Evolutionary conservation across 139 green algal species (phyloP).

Genomic region (Prasinococcaceae sp.): DNA sequence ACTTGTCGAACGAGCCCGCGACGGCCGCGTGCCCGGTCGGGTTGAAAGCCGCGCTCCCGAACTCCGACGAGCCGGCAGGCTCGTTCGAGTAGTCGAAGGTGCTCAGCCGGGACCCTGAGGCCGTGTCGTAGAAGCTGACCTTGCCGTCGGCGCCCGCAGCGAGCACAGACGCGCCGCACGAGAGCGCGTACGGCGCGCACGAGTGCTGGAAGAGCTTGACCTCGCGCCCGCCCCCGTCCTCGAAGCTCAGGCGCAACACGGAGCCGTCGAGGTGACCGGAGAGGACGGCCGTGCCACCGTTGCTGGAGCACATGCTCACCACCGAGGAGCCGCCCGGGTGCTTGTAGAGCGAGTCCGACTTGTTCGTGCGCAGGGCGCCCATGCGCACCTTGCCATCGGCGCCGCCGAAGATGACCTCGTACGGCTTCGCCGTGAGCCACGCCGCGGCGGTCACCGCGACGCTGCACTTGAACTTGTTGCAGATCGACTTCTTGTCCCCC

Average conservation of each 20-base stretch:
- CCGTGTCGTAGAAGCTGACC: slow-evolving; percentile 51
- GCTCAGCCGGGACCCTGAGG: background rate
- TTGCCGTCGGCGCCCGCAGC: slow-evolving; percentile 47
- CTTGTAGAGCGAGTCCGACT: slow-evolving; percentile 49
- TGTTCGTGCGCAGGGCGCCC: slow-evolving; percentile 43
- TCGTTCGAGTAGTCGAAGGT: background rate
- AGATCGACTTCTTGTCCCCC: slow-evolving; percentile 72
- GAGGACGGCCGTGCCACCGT: slow-evolving; percentile 39
- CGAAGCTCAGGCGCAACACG: slow-evolving; percentile 52
- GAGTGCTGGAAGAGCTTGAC: slow-evolving; percentile 40
- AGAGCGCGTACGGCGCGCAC: slow-evolving; percentile 43
- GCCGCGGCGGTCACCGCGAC: slow-evolving; percentile 40
- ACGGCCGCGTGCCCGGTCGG: slow-evolving; percentile 48
- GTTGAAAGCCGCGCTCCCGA: slow-evolving; percentile 24
- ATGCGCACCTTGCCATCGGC: slow-evolving; percentile 49
- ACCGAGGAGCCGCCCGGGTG: slow-evolving; percentile 47
- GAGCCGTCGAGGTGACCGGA: slow-evolving; percentile 55
- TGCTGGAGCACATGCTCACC: slow-evolving; percentile 37
- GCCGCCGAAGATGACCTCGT: slow-evolving; percentile 55
- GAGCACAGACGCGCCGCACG: slow-evolving; percentile 40
- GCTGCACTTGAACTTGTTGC: slow-evolving; percentile 63
- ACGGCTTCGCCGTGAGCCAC: slow-evolving; percentile 37
- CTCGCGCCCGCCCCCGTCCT: slow-evolving; percentile 19
- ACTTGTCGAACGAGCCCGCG: slow-evolving; percentile 48
- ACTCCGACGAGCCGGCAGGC: slow-evolving; percentile 30